Percentiles rank a stretch among this genome's conserved stretches.
Evolutionary conservation across 73 alveolate genomes (phyloP).

Genomic region (Blepharisma stoltei): DNA sequence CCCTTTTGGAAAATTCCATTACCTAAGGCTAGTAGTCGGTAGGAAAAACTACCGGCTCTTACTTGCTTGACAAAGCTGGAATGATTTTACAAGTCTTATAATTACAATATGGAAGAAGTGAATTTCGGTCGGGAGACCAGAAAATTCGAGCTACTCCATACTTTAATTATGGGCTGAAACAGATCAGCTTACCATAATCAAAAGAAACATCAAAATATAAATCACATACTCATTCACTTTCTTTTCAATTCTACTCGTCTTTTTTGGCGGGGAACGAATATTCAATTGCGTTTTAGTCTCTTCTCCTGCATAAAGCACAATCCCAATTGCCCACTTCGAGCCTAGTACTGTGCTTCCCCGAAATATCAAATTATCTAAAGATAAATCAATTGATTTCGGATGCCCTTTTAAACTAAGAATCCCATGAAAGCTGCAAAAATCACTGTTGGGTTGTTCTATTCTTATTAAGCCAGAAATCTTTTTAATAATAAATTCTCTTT

Average conservation of each 20-base stretch:
- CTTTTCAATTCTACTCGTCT: constrained; percentile 20
- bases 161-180: constrained; percentile 21
- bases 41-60: too few relatives aligned
- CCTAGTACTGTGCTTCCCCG: constrained; percentile 48
- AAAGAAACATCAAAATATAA: constrained; percentile 46
- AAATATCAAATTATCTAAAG: background rate
- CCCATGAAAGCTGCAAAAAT: constrained; percentile 18
- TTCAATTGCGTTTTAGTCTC: constrained; percentile 77
- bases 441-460: constrained; percentile 23
- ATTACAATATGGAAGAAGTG: background rate
- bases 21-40: too few relatives aligned
- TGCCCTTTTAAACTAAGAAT: background rate
- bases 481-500: background rate
- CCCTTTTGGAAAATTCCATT: too few relatives aligned
- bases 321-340: constrained; percentile 68
- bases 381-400: constrained; percentile 30
- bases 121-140: background rate
- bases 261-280: background rate
- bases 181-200: constrained; percentile 41
- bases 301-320: constrained; percentile 57
- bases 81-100: background rate
- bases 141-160: too few relatives aligned
- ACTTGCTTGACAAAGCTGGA: background rate
- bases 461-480: background rate
- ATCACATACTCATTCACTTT: constrained; percentile 38